Base-by-base conservation (phyloP, 116 monocot species). In the Trichopus zeylanicus region DNA sequence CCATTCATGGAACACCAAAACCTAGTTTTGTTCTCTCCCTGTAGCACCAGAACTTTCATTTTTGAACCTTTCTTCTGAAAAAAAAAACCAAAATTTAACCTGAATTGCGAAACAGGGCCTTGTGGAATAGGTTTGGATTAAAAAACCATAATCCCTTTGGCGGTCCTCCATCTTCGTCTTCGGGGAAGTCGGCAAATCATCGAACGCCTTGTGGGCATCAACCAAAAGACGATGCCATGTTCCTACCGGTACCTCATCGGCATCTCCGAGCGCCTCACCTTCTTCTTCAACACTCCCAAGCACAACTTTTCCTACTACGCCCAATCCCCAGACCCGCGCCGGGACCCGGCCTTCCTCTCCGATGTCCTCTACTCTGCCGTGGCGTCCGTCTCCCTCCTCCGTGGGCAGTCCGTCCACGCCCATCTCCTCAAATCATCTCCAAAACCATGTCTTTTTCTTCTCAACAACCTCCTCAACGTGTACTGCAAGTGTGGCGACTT, bases 401-500 rank as follows among this genome's bases (percentile, higher is more conserved):
- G 5, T 13, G 59, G 59, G 0, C 38, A 59, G 21, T 37, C 59
- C 38, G 42, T 59, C 38, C 59, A 59, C 42, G 59, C 59, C 35
- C 38, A 42, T 7, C 24, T 59, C 6, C 1, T 59, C 39, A 34
- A 26, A 23, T 38, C 59, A 11, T 38, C 35, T 4, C 34, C 27
- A 37, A 59, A 37, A 39, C 59, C 59, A 15, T 38, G 34, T 39
- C 22, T 59, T 5, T 59, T 59, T 39, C 59, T 59, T 21, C 38
- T 12, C 10, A 59, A 59, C 59, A 59, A 59, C 26, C 59, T 59
- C 23, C 39, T 59, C 23, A 59, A 26, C 59, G 7, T 59, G 59
- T 59, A 59, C 39, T 38, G 39, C 59, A 59, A 59, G 25, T 59
- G 59, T 33, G 59, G 59, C 8, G 39, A 59, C 13, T 6, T 59